phyloP scores from a whole-genome alignment of 208 protist genomes.

The Wallacemonas collosoma region DNA sequence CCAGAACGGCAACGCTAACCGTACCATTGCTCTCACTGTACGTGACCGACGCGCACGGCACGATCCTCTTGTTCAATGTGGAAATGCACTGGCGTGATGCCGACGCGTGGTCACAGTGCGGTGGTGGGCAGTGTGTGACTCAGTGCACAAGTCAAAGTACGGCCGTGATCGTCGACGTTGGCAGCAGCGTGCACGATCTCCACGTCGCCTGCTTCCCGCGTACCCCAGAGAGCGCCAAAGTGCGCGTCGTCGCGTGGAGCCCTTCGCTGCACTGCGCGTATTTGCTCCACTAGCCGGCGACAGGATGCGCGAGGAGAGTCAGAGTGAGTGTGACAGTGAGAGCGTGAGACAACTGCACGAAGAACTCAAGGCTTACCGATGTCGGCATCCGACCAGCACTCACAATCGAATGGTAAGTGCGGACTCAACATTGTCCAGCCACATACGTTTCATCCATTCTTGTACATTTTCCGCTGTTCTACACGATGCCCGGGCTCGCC shows the following conservation, averaged over 20 bases:
- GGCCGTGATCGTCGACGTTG: slow-evolving; percentile 50
- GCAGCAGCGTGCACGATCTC: slow-evolving; percentile 54
- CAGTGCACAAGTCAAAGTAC: slow-evolving; percentile 52
- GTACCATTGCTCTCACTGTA: slow-evolving; percentile 63
- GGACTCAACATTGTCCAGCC: too few species aligned
- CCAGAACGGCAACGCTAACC: slow-evolving; percentile 30
- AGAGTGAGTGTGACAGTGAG: too few species aligned
- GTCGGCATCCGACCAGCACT: too few species aligned
- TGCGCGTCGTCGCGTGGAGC: slow-evolving; percentile 41
- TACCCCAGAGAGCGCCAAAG: slow-evolving; percentile 2
- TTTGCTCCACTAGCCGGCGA: slow-evolving; percentile 34
- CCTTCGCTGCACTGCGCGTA: slow-evolving; percentile 58
- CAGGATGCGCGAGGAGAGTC: neutral
- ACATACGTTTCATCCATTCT: too few species aligned
- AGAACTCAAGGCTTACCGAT: too few species aligned
- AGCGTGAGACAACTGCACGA: too few species aligned
- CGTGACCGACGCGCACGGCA: slow-evolving; percentile 57
- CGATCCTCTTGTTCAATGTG: slow-evolving; percentile 69
- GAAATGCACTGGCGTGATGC: slow-evolving; percentile 69
- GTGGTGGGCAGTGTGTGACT: slow-evolving; percentile 31
- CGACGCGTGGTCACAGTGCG: slow-evolving; percentile 29
- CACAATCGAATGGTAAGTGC: too few species aligned
- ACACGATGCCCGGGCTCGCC: too few species aligned
- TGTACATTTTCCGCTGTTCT: too few species aligned
- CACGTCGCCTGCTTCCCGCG: slow-evolving; percentile 31